phyloP scores from a whole-genome alignment of 768 basidiomycete genomes.

The Mrakia hoshinonis region DNA sequence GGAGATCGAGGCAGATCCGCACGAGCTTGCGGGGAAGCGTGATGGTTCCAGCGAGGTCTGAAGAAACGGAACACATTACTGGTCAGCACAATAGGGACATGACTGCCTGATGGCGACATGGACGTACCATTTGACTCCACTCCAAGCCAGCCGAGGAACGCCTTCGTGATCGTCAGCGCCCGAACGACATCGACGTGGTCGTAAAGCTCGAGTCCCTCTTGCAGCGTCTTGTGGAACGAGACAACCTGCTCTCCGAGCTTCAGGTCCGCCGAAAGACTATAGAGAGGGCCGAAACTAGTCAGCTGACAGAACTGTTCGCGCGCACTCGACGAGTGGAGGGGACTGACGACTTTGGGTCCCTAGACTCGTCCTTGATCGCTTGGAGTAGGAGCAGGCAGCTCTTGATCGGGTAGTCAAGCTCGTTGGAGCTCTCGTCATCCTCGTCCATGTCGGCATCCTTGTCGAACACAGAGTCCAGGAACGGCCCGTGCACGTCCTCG shows the following conservation, averaged over 20 bases:
- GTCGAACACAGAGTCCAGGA: constrained; percentile 17
- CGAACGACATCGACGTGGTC: constrained; percentile 4
- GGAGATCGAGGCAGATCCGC: constrained; percentile 1
- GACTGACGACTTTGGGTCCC: constrained; percentile 5
- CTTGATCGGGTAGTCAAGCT: constrained; percentile 23
- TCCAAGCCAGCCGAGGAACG: constrained; percentile 14
- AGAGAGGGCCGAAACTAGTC: background rate
- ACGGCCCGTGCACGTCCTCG: constrained; percentile 22
- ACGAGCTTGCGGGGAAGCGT: background rate
- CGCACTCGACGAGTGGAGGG: background rate
- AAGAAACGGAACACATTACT: background rate
- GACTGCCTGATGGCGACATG: too few relatives aligned
- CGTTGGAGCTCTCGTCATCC: constrained; percentile 14
- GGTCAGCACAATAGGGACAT: background rate
- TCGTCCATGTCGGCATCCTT: constrained; percentile 18
- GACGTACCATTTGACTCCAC: constrained; percentile 1
- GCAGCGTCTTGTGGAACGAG: background rate
- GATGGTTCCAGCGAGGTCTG: constrained; percentile 9
- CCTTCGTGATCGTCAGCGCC: constrained; percentile 16
- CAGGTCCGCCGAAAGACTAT: background rate
- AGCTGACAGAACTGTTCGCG: background rate
- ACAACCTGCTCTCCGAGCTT: background rate
- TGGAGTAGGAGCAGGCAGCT: constrained; percentile 14
- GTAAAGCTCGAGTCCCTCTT: constrained; percentile 9
- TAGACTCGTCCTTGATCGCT: constrained; percentile 16